Evolutionary conservation across 352 stramenopile genomes (phyloP).

Genomic region (Globisporangium solare): DNA sequence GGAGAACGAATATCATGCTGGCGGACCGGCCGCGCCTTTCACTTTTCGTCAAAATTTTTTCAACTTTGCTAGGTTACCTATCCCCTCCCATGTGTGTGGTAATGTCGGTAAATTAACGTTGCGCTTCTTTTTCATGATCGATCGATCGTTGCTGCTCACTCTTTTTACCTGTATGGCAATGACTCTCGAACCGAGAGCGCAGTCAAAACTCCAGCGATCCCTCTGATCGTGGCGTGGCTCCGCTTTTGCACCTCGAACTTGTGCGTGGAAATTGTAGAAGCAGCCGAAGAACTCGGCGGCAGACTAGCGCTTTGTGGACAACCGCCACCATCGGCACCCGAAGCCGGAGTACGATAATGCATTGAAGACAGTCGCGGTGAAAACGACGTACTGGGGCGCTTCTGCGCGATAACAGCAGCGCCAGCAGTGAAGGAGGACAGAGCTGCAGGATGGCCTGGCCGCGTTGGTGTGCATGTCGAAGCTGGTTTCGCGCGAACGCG

Average conservation of each 20-base stretch:
- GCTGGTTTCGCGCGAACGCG: conserved; percentile 25
- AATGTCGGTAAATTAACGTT: conserved; percentile 1
- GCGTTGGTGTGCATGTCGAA: conserved; percentile 21
- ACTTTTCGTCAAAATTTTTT: conserved; percentile 7
- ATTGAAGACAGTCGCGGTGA: conserved; percentile 27
- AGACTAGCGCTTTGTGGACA: conserved; percentile 16
- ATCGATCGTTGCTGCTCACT: not conserved
- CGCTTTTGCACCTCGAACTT: conserved; percentile 54
- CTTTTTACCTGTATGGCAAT: conserved; percentile 49
- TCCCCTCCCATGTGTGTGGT: not conserved
- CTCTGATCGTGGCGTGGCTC: conserved; percentile 22
- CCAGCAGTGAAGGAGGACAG: not conserved
- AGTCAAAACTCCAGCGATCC: conserved; percentile 40
- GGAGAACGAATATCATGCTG: conserved; percentile 7
- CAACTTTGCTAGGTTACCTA: not conserved
- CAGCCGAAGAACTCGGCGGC: conserved; percentile 1
- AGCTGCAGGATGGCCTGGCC: conserved; percentile 1
- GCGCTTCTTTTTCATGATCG: not conserved
- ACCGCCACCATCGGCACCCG: not conserved
- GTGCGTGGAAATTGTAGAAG: conserved; percentile 9
- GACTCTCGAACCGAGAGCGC: conserved; percentile 35
- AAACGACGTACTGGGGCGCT: conserved; percentile 41
- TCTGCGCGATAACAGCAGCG: conserved; percentile 5
- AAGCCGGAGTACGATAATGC: conserved; percentile 1
- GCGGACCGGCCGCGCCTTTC: conserved; percentile 8